A percentile compares a stretch with the other conserved stretches of the same genome.
Conservation (phyloP, 768 basidiomycete species). For the Russula virescens region DNA sequence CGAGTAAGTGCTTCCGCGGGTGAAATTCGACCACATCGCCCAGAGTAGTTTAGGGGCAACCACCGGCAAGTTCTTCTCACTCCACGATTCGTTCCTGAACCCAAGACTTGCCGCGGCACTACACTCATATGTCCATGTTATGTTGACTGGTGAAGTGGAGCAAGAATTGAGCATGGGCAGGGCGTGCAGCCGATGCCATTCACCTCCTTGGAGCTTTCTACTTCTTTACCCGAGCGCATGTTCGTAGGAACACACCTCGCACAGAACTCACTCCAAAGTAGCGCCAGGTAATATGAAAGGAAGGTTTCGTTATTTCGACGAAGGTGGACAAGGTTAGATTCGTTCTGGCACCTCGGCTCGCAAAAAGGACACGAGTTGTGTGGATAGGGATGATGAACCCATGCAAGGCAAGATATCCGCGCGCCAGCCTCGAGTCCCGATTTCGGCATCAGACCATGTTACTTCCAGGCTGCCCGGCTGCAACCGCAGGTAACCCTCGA, state of each 20-base stretch:
- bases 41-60: not conserved
- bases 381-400: too few species aligned
- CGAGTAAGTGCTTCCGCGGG: not conserved
- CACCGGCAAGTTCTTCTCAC: not conserved
- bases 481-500: slow-evolving; percentile 3
- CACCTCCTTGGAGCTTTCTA: not conserved
- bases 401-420: not conserved
- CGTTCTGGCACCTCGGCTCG: too few species aligned
- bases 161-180: not conserved
- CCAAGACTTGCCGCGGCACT: not conserved
- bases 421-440: not conserved
- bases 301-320: too few species aligned
- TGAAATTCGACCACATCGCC: not conserved
- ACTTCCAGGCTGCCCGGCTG: slow-evolving; percentile 7
- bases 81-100: not conserved
- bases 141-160: not conserved
- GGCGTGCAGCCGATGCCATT: not conserved
- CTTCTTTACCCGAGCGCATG: slow-evolving; percentile 4
- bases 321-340: too few species aligned
- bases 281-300: not conserved
- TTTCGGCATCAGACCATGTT: slow-evolving; percentile 1
- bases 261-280: not conserved
- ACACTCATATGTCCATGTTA: too few species aligned
- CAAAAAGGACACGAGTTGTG: too few species aligned
- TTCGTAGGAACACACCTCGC: not conserved